Conservation (phyloP, 257 asterid species). For the Solanum gandarillasii region DNA sequence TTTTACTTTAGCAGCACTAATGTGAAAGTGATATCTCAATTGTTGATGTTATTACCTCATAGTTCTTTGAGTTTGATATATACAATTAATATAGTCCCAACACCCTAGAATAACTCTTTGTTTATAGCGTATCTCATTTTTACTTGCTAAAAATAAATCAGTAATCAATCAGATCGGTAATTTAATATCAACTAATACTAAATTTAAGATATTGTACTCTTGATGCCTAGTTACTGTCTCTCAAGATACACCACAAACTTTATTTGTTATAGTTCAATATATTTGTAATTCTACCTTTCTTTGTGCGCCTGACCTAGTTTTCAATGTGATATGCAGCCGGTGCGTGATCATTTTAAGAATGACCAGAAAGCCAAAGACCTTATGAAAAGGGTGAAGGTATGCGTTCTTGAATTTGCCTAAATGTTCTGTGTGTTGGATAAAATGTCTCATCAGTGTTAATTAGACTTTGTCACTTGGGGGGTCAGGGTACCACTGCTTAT, state of each 20-base stretch:
- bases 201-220: neutral
- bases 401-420: neutral
- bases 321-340: slow-evolving; percentile 43
- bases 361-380: slow-evolving; percentile 62
- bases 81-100: neutral
- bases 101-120: neutral
- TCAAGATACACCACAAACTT: neutral
- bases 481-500: neutral
- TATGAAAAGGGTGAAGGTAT: slow-evolving; percentile 65
- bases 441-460: neutral
- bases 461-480: neutral
- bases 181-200: neutral
- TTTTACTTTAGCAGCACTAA: neutral
- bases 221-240: neutral
- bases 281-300: neutral
- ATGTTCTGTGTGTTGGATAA: neutral
- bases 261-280: neutral
- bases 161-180: neutral
- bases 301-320: neutral
- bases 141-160: neutral
- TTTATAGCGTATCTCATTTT: neutral
- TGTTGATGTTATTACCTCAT: neutral
- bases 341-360: slow-evolving; percentile 66
- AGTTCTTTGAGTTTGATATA: neutral
- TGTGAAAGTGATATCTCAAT: neutral